A percentile compares a stretch with the other conserved stretches of the same genome.
Conservation (phyloP, 2,329 filamentous ascomycete species). For the Aspergillus brunneoviolaceus region DNA sequence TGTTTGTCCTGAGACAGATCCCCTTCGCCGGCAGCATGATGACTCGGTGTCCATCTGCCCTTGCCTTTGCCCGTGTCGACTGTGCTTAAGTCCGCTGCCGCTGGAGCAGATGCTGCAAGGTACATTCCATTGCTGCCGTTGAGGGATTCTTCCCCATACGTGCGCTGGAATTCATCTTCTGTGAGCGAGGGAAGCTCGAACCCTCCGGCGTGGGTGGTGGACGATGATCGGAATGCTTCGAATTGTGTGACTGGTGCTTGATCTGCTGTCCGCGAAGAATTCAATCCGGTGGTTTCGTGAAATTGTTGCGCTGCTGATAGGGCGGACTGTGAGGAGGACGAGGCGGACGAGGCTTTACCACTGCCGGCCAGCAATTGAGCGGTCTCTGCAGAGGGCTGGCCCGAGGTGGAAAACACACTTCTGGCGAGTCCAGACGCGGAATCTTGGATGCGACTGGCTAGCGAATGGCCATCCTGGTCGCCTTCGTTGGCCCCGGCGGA, state of each 20-base stretch:
- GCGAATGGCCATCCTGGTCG: conserved; percentile 20
- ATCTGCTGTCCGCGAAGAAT: conserved; percentile 12
- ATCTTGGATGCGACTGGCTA: conserved; percentile 30
- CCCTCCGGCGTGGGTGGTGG: conserved; percentile 13
- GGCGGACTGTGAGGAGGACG: conserved; percentile 17
- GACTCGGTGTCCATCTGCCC: neutral
- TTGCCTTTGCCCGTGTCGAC: neutral
- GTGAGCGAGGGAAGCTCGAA: conserved; percentile 20
- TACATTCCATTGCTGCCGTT: neutral
- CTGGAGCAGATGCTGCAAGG: neutral
- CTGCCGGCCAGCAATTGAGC: conserved; percentile 22
- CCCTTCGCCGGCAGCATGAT: neutral
- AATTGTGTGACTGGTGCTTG: conserved; percentile 3
- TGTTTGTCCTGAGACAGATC: neutral
- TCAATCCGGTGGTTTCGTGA: conserved; percentile 7
- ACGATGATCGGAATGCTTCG: conserved; percentile 26
- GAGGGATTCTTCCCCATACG: conserved; percentile 13
- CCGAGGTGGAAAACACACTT: conserved; percentile 29
- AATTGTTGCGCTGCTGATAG: conserved; percentile 22
- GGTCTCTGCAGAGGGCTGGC: conserved; percentile 20
- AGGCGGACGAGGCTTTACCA: conserved; percentile 23
- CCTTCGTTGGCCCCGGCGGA: conserved; percentile 8
- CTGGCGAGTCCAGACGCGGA: conserved; percentile 38
- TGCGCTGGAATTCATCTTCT: conserved; percentile 25
- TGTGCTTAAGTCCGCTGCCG: neutral